A percentile compares a stretch with the other conserved stretches of the same genome.
These are phyloP conservation scores for Moniliella sp. DNA, from an alignment of 1,284 basidiomycete species.

Conservation along the genomic window DNA sequence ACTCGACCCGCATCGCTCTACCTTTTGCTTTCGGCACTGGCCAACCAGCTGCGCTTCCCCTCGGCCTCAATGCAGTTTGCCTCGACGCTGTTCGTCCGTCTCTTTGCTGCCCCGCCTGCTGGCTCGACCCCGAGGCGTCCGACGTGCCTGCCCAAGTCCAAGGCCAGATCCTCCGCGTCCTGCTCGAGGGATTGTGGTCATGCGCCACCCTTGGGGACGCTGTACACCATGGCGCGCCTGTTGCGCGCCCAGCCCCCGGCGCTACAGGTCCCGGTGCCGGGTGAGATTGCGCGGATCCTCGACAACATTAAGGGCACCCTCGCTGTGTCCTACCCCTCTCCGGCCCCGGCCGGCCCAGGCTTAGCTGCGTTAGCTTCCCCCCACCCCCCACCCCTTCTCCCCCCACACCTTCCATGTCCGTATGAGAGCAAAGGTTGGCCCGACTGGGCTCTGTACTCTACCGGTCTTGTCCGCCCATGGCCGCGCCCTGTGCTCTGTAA, in stretches of 20 bases:
- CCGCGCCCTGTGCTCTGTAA: too few species aligned
- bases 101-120: conserved; percentile 52
- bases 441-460: too few species aligned
- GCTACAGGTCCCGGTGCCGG: conserved; percentile 16
- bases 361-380: too few species aligned
- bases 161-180: conserved; percentile 71
- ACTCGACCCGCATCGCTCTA: conserved; percentile 45
- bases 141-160: conserved; percentile 45
- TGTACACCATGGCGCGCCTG: conserved; percentile 78
- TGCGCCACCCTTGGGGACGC: conserved; percentile 84
- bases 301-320: too few species aligned
- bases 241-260: conserved; percentile 35
- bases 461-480: too few species aligned
- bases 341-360: too few species aligned
- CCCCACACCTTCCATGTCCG: too few species aligned
- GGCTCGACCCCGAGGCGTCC: too few species aligned
- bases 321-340: too few species aligned
- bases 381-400: too few species aligned
- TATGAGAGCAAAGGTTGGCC: too few species aligned
- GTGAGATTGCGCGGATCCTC: conserved; percentile 26
- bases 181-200: conserved; percentile 80
- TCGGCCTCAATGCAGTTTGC: conserved; percentile 52
- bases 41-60: conserved; percentile 59
- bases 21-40: conserved; percentile 67
- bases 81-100: conserved; percentile 61